Percentiles rank a stretch among this genome's conserved stretches.
Evolutionary conservation across 257 asterid species (phyloP).

Genomic region (Solanum neorickii): DNA sequence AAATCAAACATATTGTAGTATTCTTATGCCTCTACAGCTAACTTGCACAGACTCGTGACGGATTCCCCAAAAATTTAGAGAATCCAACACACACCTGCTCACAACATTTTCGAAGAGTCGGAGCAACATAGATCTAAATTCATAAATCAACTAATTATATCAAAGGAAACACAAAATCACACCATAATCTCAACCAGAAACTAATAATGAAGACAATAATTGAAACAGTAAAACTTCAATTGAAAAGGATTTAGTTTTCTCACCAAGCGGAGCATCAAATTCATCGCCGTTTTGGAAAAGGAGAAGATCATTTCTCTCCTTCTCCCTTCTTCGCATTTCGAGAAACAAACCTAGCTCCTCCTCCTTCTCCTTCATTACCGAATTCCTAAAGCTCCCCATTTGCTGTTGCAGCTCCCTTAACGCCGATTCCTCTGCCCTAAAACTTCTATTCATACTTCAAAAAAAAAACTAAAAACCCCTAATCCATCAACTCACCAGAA

Average conservation of each 20-base stretch:
- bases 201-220: not conserved
- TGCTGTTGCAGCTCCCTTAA: not conserved
- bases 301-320: not conserved
- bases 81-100: not conserved
- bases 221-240: not conserved
- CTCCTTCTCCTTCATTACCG: conserved; percentile 6
- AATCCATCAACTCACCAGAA: not conserved
- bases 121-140: not conserved
- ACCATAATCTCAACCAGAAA: not conserved
- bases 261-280: conserved; percentile 5
- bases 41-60: not conserved
- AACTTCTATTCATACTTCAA: not conserved
- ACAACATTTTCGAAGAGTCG: not conserved
- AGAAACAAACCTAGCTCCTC: conserved; percentile 3
- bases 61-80: not conserved
- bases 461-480: not conserved
- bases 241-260: not conserved
- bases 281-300: not conserved
- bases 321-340: not conserved
- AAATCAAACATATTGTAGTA: not conserved
- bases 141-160: not conserved
- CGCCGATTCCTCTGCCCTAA: not conserved
- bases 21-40: not conserved
- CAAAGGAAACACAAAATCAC: not conserved
- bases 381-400: not conserved